Conservation (phyloP, 768 basidiomycete species). For the Omphalotus guepiniiformis region DNA sequence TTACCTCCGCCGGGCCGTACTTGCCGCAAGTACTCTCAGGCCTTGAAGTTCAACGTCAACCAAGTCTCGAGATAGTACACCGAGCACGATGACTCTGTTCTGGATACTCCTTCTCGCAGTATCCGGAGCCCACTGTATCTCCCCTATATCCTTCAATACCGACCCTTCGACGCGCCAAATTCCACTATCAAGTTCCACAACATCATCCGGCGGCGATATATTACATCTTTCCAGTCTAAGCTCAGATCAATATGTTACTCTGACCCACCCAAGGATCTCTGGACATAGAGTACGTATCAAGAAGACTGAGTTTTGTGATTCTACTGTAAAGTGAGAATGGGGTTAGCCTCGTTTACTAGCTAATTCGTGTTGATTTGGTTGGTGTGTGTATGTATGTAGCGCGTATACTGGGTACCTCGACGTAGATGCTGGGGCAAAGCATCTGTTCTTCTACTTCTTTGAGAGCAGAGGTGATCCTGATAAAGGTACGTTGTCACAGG, state of each 20-base stretch:
- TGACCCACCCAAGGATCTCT: constrained; percentile 31
- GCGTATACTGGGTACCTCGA: constrained; percentile 45
- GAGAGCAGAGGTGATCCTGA: constrained; percentile 58
- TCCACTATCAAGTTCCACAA: too few species aligned
- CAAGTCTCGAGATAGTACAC: too few species aligned
- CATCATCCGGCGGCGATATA: too few species aligned
- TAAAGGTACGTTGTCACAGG: constrained; percentile 38
- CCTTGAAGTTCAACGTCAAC: too few species aligned
- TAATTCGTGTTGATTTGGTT: neutral
- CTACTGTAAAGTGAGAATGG: constrained; percentile 34
- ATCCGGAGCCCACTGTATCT: too few species aligned
- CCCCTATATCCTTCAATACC: too few species aligned
- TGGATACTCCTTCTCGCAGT: too few species aligned
- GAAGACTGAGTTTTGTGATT: constrained; percentile 41
- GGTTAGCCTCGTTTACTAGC: neutral
- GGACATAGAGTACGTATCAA: constrained; percentile 38
- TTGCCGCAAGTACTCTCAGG: too few species aligned
- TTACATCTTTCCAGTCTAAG: constrained; percentile 5
- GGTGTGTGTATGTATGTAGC: constrained; percentile 14
- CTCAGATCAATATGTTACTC: constrained; percentile 14
- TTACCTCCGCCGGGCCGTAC: too few species aligned
- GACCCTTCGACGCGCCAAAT: too few species aligned
- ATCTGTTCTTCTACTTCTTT: constrained; percentile 74
- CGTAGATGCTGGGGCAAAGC: constrained; percentile 48
- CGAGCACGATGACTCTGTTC: too few species aligned